Conservation (phyloP, 2,329 filamentous ascomycete species). For the Colletotrichum coccodes region DNA sequence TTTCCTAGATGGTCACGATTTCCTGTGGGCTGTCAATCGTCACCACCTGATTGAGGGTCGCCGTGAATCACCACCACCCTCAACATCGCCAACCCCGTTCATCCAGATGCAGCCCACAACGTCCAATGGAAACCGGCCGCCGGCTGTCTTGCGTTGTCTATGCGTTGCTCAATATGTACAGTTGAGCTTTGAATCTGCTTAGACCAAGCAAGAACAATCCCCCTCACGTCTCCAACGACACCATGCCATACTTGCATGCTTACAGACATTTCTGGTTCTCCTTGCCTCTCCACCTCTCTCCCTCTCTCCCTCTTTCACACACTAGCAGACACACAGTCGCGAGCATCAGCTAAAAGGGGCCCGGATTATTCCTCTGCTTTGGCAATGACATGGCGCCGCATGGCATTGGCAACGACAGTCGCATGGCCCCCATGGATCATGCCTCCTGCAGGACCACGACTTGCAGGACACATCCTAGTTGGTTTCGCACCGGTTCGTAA, state of each 20-base stretch:
- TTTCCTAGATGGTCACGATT: no score
- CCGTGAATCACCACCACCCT: not conserved
- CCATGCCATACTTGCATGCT: not conserved
- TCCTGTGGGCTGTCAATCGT: no score
- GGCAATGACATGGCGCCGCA: constrained; percentile 17
- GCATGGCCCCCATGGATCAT: constrained; percentile 30
- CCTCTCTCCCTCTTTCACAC: not conserved
- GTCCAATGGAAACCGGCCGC: not conserved
- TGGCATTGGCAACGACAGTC: constrained; percentile 7
- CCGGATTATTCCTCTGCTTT: not conserved
- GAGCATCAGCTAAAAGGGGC: not conserved
- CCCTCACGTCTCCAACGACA: not conserved
- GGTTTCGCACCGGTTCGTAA: constrained; percentile 13
- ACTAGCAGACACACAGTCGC: not conserved
- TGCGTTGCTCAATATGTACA: not conserved
- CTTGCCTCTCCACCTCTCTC: not conserved
- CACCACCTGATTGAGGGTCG: not conserved
- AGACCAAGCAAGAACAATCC: not conserved
- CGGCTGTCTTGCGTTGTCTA: not conserved
- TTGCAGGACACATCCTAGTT: constrained; percentile 24
- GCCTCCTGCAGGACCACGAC: constrained; percentile 3
- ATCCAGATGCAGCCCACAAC: not conserved
- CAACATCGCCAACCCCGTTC: not conserved
- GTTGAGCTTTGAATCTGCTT: not conserved
- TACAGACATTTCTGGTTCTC: not conserved